Base-by-base conservation (phyloP, 1,139 yeast genomes). In the Diutina siamensis region DNA sequence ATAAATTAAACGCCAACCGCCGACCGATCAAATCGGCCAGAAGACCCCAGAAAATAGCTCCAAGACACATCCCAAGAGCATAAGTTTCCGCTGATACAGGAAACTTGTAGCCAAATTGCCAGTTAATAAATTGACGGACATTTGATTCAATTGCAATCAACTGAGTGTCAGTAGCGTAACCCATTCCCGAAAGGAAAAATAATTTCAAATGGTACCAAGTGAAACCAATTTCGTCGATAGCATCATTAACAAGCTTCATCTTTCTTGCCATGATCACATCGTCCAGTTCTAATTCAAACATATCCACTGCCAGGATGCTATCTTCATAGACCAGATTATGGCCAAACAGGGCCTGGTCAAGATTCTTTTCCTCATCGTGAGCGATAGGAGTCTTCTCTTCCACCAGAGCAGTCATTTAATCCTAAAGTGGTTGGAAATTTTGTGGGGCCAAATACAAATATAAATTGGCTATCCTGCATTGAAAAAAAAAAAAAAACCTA, bases 111-210 rank as follows among this genome's bases (percentile, higher is more conserved):
- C 65, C 64, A 53, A 67, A 67, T 53, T 68, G 78, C 55, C 61
- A 68, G 55, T 68, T 73, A 53, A 65, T 62, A 52, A 62, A 65
- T 2, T 63, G 59, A 34, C 61, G 65, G 19, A 72, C 74, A 1
- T 75, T 62, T 12, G 71, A 60, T 50, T 72, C 76, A 46, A 73
- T 56, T 56, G 65, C 63, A 38, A 68, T 71, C 52, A 79, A 62
- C 56, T 77, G 78, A 18, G 82, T 75, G 56, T 79, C 84, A 27
- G 76, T 78, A 5, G 80, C 74, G 54, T 79, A 79, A n/a, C 85
- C 85, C 71, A 77, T 71, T 17, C 84, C 84, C 49, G 73, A 74
- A 35, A 75, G 56, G 51, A 65, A 65, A 40, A 74, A 64, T 34
- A 71, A 57, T 50, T 68, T 66, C 38, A 62, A 56, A 48, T 72